These are phyloP conservation scores for Trypanosoma platydactyli DNA, from an alignment of 208 protist species.

Conservation along the genomic window DNA sequence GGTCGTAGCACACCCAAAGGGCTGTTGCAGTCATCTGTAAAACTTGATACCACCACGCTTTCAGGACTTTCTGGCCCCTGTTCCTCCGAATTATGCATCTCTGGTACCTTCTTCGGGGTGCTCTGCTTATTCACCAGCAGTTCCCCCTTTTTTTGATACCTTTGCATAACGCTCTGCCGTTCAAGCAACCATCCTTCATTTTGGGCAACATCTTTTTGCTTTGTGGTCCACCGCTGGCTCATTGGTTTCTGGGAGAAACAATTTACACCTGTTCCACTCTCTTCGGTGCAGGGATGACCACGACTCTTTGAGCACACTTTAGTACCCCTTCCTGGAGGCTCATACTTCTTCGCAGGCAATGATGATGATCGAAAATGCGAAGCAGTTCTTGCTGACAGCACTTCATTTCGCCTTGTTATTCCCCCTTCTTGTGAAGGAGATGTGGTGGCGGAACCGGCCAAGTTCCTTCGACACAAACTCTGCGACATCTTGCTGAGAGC, in stretches of 20 bases:
- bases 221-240: neutral
- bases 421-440: neutral
- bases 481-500: neutral
- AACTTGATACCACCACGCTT: slow-evolving; percentile 22
- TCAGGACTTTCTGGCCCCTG: slow-evolving; percentile 3
- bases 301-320: neutral
- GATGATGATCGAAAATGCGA: slow-evolving; percentile 10
- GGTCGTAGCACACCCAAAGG: neutral
- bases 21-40: slow-evolving; percentile 14
- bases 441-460: neutral
- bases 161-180: neutral
- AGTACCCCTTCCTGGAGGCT: neutral
- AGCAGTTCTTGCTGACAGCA: neutral
- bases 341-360: neutral
- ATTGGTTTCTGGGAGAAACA: neutral
- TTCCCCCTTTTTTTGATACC: neutral
- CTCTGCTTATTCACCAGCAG: neutral
- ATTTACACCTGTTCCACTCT: neutral
- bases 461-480: neutral
- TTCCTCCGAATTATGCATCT: neutral
- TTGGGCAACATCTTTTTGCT: too few species aligned
- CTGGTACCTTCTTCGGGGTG: neutral
- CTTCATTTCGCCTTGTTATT: neutral
- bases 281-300: neutral
- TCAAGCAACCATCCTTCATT: neutral